Percentiles rank a stretch among this genome's conserved stretches.
phyloP scores from a whole-genome alignment of 805 yeast species.

The baker's yeast (Saccharomyces cerevisiae) region DNA sequence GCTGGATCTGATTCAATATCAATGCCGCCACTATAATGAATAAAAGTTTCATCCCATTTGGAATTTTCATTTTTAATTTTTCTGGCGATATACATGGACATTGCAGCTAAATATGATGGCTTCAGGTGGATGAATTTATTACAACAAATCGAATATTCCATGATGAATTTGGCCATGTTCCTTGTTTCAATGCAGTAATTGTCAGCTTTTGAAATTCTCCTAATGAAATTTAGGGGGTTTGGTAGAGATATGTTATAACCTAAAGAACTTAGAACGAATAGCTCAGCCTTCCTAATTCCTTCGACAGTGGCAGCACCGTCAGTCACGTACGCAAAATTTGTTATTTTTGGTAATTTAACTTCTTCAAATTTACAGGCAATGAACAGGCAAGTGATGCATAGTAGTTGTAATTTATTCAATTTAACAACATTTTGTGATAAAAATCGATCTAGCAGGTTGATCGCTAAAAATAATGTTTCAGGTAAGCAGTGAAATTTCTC shows the following conservation, averaged over 20 bases:
- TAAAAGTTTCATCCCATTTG: constrained; percentile 19
- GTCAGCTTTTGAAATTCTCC: constrained; percentile 83
- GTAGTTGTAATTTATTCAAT: constrained; percentile 69
- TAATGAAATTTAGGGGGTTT: constrained; percentile 80
- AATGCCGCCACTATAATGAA: constrained; percentile 22
- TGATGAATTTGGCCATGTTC: constrained; percentile 71
- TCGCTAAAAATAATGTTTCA: constrained; percentile 76
- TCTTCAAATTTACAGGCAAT: constrained; percentile 95
- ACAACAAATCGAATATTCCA: constrained; percentile 71
- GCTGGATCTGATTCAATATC: constrained; percentile 13
- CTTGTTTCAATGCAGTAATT: constrained; percentile 75
- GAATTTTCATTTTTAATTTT: constrained; percentile 37
- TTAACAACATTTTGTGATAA: constrained; percentile 66
- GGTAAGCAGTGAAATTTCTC: constrained; percentile 72
- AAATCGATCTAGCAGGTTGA: constrained; percentile 81
- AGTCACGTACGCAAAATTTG: constrained; percentile 78
- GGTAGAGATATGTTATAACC: constrained; percentile 75
- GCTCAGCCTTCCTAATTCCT: constrained; percentile 77
- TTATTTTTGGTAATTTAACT: constrained; percentile 76
- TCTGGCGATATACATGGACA: constrained; percentile 76
- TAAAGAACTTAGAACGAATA: constrained; percentile 60
- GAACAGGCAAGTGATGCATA: constrained; percentile 78
- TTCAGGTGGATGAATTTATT: constrained; percentile 62
- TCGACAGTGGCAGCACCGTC: constrained; percentile 81
- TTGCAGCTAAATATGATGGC: constrained; percentile 74